These are phyloP conservation scores for Endotrypanum monterogeii DNA, from an alignment of 208 protist species.

Conservation along the genomic window DNA sequence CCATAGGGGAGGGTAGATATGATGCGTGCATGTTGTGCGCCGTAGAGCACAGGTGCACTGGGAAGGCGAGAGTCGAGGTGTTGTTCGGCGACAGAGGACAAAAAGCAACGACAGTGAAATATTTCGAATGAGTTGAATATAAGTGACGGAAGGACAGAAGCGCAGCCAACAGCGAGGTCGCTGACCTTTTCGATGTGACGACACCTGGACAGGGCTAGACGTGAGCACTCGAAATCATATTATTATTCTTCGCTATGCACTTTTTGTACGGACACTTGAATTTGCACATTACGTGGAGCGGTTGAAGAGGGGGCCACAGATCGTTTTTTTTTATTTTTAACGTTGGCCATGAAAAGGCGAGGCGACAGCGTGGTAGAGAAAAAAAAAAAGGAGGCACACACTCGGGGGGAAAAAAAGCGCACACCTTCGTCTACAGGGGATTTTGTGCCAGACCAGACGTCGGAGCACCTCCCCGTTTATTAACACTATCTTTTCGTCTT, in stretches of 20 bases:
- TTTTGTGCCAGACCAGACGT: not conserved
- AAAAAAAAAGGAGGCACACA: not conserved
- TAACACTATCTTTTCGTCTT: no score
- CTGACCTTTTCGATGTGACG: not conserved
- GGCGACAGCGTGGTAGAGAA: not conserved
- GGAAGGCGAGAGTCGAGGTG: not conserved
- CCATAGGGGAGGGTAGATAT: not conserved
- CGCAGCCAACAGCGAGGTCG: not conserved
- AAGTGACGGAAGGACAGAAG: not conserved
- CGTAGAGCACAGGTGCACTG: not conserved
- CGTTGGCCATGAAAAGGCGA: not conserved
- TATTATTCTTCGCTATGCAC: no score
- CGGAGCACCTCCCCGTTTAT: not conserved
- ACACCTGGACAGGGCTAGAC: slow-evolving; percentile 1
- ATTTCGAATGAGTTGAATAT: no score
- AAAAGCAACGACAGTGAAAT: not conserved
- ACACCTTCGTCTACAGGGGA: not conserved
- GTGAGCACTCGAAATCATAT: not conserved
- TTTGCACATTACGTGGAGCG: not conserved
- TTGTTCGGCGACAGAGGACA: not conserved
- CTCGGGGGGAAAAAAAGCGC: no score
- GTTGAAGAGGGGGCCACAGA: not conserved
- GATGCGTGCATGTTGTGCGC: not conserved
- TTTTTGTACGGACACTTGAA: no score
- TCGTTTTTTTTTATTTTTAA: not conserved